These are phyloP conservation scores for Cichorium intybus DNA, from an alignment of 140 eudicot genomes.

Conservation along the genomic window DNA sequence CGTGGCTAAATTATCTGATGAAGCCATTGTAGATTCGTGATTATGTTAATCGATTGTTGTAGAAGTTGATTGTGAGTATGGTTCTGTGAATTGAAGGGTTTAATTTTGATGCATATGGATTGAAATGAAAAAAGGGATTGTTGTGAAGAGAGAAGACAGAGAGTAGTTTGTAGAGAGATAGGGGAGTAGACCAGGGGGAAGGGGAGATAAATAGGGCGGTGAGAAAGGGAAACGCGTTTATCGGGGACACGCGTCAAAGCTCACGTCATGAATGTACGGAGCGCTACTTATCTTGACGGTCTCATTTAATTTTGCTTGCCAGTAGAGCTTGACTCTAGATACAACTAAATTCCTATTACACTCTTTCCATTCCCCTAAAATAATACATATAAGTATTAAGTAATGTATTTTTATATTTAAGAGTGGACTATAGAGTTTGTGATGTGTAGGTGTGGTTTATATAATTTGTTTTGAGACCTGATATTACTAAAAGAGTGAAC, in stretches of 20 bases:
- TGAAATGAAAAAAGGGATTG: too few relatives aligned
- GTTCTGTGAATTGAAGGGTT: background rate
- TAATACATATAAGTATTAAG: background rate
- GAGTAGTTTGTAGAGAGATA: background rate
- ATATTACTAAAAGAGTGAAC: too few relatives aligned
- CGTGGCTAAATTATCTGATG: slow-evolving; percentile 45
- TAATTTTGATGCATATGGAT: background rate
- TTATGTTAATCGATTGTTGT: background rate
- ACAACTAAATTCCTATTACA: background rate
- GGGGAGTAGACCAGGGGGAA: background rate
- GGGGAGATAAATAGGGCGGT: slow-evolving; percentile 56
- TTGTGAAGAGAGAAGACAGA: background rate
- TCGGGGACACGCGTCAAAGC: slow-evolving; percentile 60
- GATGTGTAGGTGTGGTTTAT: background rate
- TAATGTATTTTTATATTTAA: background rate
- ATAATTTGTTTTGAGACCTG: too few relatives aligned
- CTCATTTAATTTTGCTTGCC: slow-evolving; percentile 19
- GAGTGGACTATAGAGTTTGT: background rate
- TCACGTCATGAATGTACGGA: slow-evolving; percentile 51
- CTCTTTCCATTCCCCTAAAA: background rate
- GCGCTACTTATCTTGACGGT: slow-evolving; percentile 6
- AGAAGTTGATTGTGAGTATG: background rate
- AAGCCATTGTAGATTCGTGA: slow-evolving; percentile 33
- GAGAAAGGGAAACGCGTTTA: slow-evolving; percentile 52
- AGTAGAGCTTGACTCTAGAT: slow-evolving; percentile 18